Conservation (phyloP, 345 rosid genomes). For the Garcia nutans region DNA sequence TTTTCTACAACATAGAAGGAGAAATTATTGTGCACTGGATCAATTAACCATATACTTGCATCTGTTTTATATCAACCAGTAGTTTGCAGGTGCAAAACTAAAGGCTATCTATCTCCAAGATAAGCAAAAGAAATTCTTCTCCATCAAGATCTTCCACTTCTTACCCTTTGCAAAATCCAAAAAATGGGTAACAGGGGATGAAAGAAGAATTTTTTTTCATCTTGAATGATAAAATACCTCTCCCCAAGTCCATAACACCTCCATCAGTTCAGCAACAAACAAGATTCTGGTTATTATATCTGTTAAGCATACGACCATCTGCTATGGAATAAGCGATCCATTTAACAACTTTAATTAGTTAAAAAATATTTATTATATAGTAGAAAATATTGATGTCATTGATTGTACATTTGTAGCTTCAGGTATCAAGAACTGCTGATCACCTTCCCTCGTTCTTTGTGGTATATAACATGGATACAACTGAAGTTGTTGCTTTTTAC, state of each 20-base stretch:
- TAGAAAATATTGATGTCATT: conserved; percentile 10
- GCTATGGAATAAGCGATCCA: not conserved
- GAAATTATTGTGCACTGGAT: too few species aligned
- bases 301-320: not conserved
- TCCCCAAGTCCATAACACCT: not conserved
- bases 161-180: not conserved
- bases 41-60: not conserved
- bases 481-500: conserved; percentile 91
- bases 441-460: conserved; percentile 81
- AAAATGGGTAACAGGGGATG: not conserved
- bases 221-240: not conserved
- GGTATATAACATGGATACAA: conserved; percentile 95
- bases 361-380: not conserved
- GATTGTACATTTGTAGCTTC: conserved; percentile 30
- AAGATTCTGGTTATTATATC: not conserved
- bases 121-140: not conserved
- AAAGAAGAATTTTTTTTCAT: not conserved
- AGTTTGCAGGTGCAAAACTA: not conserved
- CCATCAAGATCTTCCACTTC: not conserved
- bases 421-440: conserved; percentile 71
- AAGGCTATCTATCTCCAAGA: conserved; percentile 2
- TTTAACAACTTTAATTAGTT: not conserved
- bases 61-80: not conserved
- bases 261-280: not conserved
- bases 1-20: not conserved